Conservation (phyloP, 805 yeast species). For the Candida sonorensis region DNA sequence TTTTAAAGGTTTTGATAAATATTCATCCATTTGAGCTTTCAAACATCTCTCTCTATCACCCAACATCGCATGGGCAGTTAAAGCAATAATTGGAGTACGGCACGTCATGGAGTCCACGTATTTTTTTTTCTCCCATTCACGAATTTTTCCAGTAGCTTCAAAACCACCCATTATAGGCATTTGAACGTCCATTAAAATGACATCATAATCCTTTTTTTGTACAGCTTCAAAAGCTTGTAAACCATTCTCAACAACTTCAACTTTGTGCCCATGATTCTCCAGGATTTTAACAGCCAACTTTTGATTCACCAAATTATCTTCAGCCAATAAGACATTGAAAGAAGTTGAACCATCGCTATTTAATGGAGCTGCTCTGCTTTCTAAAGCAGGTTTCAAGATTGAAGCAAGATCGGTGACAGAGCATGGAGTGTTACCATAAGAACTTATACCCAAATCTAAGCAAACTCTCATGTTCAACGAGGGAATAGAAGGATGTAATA, state of each 20-base stretch:
- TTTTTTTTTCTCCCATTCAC: conserved; percentile 83
- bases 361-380: conserved; percentile 72
- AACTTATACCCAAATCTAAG: conserved; percentile 78
- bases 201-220: conserved; percentile 61
- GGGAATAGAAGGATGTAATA: conserved; percentile 69
- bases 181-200: conserved; percentile 87
- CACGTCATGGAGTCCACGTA: conserved; percentile 61
- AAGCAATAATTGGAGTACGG: conserved; percentile 81
- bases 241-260: conserved; percentile 83
- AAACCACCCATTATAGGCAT: conserved; percentile 97
- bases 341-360: conserved; percentile 73
- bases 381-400: conserved; percentile 78
- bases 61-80: conserved; percentile 92
- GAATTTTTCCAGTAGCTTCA: conserved; percentile 79
- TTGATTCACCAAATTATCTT: conserved; percentile 82
- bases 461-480: conserved; percentile 75
- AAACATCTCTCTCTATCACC: conserved; percentile 85
- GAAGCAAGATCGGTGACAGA: conserved; percentile 76
- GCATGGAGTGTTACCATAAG: conserved; percentile 87
- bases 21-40: conserved; percentile 90
- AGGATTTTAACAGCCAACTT: conserved; percentile 79
- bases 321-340: conserved; percentile 72
- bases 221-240: conserved; percentile 75
- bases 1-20: conserved; percentile 80
- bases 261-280: conserved; percentile 80